A percentile compares a stretch with the other conserved stretches of the same genome.
Evolutionary conservation across 345 rosid species (phyloP).

Genomic region (Eucalyptus erythrocorys): DNA sequence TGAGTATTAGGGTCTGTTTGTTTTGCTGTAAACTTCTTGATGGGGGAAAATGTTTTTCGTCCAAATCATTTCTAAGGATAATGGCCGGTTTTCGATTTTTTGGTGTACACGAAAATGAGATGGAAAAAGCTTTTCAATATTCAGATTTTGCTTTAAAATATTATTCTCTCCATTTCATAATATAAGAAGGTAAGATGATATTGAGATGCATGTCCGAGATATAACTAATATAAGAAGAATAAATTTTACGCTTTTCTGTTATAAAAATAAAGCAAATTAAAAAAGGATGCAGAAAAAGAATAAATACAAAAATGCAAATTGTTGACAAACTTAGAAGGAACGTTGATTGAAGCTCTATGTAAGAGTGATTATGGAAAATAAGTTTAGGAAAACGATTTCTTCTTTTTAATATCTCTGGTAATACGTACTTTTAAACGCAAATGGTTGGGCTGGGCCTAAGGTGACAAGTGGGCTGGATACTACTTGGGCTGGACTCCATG

Average conservation of each 20-base stretch:
- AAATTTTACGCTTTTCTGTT: background rate
- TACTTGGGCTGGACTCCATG: background rate
- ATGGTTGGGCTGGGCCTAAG: background rate
- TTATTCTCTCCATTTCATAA: background rate
- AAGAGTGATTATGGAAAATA: background rate
- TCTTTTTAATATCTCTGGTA: background rate
- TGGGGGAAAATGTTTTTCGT: background rate
- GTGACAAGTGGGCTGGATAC: background rate
- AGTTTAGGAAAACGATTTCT: background rate
- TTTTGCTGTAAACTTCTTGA: accelerated
- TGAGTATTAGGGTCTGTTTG: background rate
- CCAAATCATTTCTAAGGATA: background rate
- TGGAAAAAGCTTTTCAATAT: background rate
- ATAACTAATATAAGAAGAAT: background rate
- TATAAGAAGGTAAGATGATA: background rate
- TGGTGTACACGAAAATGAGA: background rate
- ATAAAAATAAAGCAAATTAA: too few species aligned
- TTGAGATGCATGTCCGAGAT: background rate
- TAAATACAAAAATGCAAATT: background rate
- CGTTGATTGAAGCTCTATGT: background rate
- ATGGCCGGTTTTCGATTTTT: accelerated
- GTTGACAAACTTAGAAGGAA: background rate
- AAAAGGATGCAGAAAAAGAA: background rate
- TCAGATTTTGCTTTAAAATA: background rate
- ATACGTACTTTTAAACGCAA: background rate